Percentiles rank a stretch among this genome's conserved stretches.
Conservation (phyloP, 2,329 filamentous ascomycete species). For the Penicillium sp. region DNA sequence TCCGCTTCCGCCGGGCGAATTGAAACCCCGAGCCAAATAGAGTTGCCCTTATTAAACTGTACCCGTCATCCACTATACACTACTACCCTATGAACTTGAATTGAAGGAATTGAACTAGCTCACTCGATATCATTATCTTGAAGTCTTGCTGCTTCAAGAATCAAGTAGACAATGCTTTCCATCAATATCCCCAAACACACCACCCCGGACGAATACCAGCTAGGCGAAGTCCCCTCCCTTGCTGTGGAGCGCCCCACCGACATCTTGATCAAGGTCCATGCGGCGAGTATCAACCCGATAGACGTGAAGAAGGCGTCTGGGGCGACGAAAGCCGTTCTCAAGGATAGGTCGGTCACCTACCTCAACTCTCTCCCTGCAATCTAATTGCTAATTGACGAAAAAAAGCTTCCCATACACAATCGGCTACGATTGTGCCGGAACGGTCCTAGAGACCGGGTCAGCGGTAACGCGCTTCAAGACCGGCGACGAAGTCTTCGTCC, state of each 20-base stretch:
- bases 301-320: conserved; percentile 49
- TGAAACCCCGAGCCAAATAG: conserved; percentile 7
- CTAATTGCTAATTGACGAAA: neutral
- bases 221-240: conserved; percentile 18
- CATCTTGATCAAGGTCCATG: conserved; percentile 40
- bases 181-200: conserved; percentile 19
- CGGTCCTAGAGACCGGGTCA: conserved; percentile 39
- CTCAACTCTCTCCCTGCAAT: neutral
- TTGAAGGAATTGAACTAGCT: too few species aligned
- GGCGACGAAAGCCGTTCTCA: conserved; percentile 33
- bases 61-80: neutral
- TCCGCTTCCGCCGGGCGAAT: conserved; percentile 26
- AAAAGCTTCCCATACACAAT: conserved; percentile 47
- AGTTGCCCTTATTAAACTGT: neutral
- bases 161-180: conserved; percentile 20
- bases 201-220: conserved; percentile 24
- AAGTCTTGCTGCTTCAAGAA: neutral
- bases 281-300: conserved; percentile 50
- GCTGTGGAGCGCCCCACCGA: conserved; percentile 21
- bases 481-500: conserved; percentile 44
- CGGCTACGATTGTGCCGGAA: conserved; percentile 48
- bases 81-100: neutral
- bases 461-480: conserved; percentile 40
- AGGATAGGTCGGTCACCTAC: conserved; percentile 34
- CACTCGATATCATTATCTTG: too few species aligned